Evolutionary conservation across 495 filamentous ascomycete species (phyloP).

Genomic region (Aspergillus coremiiformis): DNA sequence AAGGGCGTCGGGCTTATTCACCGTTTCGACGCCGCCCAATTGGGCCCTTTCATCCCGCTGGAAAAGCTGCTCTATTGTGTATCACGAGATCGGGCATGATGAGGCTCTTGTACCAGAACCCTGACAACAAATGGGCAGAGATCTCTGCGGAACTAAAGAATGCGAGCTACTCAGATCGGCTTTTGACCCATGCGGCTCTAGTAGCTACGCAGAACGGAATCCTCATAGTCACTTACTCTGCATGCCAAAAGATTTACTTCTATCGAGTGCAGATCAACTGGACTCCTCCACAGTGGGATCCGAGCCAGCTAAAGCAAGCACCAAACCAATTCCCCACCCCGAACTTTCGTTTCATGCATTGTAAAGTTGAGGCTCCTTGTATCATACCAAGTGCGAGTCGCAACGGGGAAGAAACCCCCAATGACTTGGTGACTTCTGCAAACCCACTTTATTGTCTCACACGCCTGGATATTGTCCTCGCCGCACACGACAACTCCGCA

Average conservation of each 20-base stretch:
- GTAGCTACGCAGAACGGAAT: constrained; percentile 64
- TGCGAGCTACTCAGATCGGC: constrained; percentile 56
- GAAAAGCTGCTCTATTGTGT: constrained; percentile 60
- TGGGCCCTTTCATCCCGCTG: constrained; percentile 60
- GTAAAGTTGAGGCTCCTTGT: constrained; percentile 35
- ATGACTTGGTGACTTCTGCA: constrained; percentile 25
- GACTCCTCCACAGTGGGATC: constrained; percentile 38
- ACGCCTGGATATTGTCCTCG: constrained; percentile 58
- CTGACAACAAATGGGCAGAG: constrained; percentile 59
- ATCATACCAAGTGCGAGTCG: constrained; percentile 23
- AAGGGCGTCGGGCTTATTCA: constrained; percentile 46
- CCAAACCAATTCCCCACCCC: constrained; percentile 35
- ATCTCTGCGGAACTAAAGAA: constrained; percentile 61
- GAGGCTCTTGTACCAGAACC: constrained; percentile 62
- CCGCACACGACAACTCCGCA: constrained; percentile 42
- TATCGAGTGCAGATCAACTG: constrained; percentile 51
- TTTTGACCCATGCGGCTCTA: constrained; percentile 74
- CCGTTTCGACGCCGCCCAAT: constrained; percentile 41
- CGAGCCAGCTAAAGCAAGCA: constrained; percentile 23
- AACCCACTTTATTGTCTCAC: constrained; percentile 52
- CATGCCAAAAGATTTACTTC: constrained; percentile 57
- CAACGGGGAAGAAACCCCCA: constrained; percentile 18
- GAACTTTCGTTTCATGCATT: constrained; percentile 34
- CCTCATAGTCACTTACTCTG: constrained; percentile 57
- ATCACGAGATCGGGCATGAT: constrained; percentile 64